Conservation (phyloP, 2,329 filamentous ascomycete species). For the Ophiocordyceps polyrhachis-furcata region DNA sequence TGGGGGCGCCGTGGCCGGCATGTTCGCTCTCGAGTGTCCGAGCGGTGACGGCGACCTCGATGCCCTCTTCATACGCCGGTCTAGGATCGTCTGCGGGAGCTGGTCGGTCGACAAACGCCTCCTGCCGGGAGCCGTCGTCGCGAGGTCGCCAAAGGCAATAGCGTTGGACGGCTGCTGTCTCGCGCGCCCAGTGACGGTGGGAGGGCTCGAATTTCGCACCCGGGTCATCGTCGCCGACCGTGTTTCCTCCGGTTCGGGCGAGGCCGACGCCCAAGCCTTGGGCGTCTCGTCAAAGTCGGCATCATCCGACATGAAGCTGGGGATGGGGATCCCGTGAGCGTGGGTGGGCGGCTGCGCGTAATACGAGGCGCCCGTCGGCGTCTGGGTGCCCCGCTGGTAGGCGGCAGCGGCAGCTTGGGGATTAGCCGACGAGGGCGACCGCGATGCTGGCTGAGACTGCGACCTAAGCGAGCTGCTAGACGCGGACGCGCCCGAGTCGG, state of each 20-base stretch:
- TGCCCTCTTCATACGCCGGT: constrained; percentile 31
- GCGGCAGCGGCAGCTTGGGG: constrained; percentile 6
- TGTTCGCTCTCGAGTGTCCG: constrained; percentile 27
- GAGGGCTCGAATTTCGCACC: constrained; percentile 10
- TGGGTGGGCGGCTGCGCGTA: constrained; percentile 20
- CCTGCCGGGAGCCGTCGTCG: constrained; percentile 18
- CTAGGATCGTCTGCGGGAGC: constrained; percentile 32
- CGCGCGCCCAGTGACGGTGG: constrained; percentile 4
- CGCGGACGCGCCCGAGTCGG: constrained; percentile 26
- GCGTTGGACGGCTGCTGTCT: constrained; percentile 14
- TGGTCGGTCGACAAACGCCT: constrained; percentile 34
- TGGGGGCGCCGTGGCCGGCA: constrained; percentile 20
- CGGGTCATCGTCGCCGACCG: constrained; percentile 10
- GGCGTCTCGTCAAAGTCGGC: constrained; percentile 26
- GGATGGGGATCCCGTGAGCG: constrained; percentile 30
- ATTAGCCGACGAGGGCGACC: constrained; percentile 17
- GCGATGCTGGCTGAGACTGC: constrained; percentile 46
- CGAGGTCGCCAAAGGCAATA: constrained; percentile 29
- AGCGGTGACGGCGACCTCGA: constrained; percentile 39
- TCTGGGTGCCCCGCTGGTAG: constrained; percentile 12
- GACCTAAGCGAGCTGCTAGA: constrained; percentile 40
- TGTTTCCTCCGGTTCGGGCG: constrained; percentile 29
- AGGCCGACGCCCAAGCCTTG: constrained; percentile 19
- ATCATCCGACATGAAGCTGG: constrained; percentile 39
- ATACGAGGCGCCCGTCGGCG: constrained; percentile 17